Percentiles rank a stretch among this genome's conserved stretches.
These are phyloP conservation scores for Solanum verrucosum DNA, from an alignment of 257 asterid genomes.

Conservation along the genomic window DNA sequence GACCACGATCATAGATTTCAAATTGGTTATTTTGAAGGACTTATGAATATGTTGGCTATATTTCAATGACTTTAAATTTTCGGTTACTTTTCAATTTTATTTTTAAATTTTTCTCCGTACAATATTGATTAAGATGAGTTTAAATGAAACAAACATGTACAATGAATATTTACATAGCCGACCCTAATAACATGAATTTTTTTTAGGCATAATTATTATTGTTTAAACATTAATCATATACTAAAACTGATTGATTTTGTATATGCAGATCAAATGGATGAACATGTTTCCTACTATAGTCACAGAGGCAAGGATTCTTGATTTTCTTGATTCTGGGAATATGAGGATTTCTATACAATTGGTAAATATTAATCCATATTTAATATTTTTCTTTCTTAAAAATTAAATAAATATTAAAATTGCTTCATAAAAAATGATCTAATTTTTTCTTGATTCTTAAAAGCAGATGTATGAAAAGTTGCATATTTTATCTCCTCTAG, in stretches of 20 bases:
- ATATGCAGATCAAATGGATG: slow-evolving; percentile 48
- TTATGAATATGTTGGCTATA: not conserved
- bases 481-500: slow-evolving; percentile 64
- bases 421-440: not conserved
- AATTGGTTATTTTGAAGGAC: not conserved
- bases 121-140: not conserved
- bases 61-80: no score
- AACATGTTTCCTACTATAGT: slow-evolving; percentile 53
- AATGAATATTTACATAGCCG: not conserved
- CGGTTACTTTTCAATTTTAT: no score
- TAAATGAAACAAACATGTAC: not conserved
- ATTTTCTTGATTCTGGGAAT: slow-evolving; percentile 31
- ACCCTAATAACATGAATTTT: not conserved
- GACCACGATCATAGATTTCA: not conserved
- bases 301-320: slow-evolving; percentile 37
- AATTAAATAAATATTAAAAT: not conserved
- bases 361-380: not conserved
- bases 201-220: not conserved
- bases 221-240: not conserved
- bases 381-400: not conserved
- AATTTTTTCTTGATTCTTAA: not conserved
- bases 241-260: not conserved
- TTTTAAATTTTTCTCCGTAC: not conserved
- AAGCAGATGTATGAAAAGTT: not conserved
- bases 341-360: slow-evolving; percentile 30